Evolutionary conservation across 2,329 filamentous ascomycete species (phyloP).

Genomic region (Dactylonectria estremocensis): DNA sequence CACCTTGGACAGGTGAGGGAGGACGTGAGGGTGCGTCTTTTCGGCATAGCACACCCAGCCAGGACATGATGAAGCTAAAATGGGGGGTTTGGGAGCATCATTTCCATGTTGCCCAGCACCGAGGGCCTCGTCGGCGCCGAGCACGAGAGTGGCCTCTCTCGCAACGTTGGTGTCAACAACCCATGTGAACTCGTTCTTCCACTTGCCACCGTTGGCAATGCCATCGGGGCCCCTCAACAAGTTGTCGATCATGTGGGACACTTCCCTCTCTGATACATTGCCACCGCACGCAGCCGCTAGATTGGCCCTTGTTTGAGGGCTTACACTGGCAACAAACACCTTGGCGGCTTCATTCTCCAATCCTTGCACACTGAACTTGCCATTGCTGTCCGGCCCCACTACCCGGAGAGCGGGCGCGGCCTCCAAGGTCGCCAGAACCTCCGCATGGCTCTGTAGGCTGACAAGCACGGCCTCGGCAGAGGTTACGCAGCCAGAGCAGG

Average conservation of each 20-base stretch:
- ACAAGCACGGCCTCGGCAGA: conserved; percentile 98
- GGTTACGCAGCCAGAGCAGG: conserved; percentile 97
- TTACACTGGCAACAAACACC: conserved; percentile 92
- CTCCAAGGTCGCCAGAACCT: conserved; percentile 89
- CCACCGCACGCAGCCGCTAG: conserved; percentile 87
- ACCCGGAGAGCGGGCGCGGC: conserved; percentile 67
- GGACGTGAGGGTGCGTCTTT: conserved; percentile 94
- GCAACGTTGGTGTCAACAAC: conserved; percentile 91
- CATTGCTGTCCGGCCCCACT: conserved; percentile 50
- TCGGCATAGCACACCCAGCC: conserved; percentile 99
- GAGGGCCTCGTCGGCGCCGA: conserved; percentile 81
- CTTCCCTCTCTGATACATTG: conserved; percentile 79
- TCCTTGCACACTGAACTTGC: conserved; percentile 62
- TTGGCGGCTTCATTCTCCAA: conserved; percentile 74
- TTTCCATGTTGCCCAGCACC: conserved; percentile 44
- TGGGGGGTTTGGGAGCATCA: conserved; percentile 63
- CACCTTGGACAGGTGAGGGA: conserved; percentile 90
- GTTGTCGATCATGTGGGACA: conserved; percentile 86
- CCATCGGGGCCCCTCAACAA: conserved; percentile 79
- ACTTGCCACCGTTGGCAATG: conserved; percentile 77
- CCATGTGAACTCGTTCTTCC: conserved; percentile 87
- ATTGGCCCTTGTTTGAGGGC: conserved; percentile 91
- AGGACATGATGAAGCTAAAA: conserved; percentile 91
- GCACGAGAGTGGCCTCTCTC: conserved; percentile 85
- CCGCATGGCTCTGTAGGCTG: conserved; percentile 91